Evolutionary conservation across 257 asterid species (phyloP), one percentile per base, ranked within the genome.

Genomic region (Solanum clarkiae): DNA sequence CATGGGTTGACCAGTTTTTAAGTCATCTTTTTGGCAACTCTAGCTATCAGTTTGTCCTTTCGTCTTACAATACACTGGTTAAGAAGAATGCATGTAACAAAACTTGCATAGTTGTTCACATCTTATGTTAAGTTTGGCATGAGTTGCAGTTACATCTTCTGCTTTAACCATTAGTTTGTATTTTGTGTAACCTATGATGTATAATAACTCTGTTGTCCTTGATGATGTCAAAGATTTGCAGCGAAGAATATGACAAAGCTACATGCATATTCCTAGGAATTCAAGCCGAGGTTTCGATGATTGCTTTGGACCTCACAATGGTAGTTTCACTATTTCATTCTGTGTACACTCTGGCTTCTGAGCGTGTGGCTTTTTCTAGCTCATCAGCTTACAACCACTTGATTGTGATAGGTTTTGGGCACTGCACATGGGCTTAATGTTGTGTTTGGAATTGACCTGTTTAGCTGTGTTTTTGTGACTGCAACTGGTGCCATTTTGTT

Each of bases 361-460:
- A 26, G 26, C 26, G 26, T 77, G 26, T 53, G 65, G 10, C 47
- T 18, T 26, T 26, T 77, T 26, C 26, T 26, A 77, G 65, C 5
- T 1, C 82, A 77, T 51, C 42, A 77, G 20, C 57, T 45, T 12
- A 44, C 42, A 65, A 54, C 55, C 8, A 32, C 22, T 53, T 90
- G 81, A 86, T 84, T 88, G 74, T 92, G 84, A 84, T 89, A 97
- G 99, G 95, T 97, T 88, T 89, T 97, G 87, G 99, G 98, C 70
- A 92, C 96, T 80, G 99, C 98, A 75, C 96, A 91, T 87, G 99
- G 99, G 86, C 98, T 97, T 80, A 92, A 94, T 88, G 93, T 92
- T 70, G 88, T 92, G 54, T 93, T 93, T 86, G 99, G 98, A 89
- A 88, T 95, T 42, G 98, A 94, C 90, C 92, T 93, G 71, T 92